Percentiles rank a stretch among this genome's conserved stretches.
Conservation (phyloP, 306 rosid genomes). For the Cucumis hystrix region DNA sequence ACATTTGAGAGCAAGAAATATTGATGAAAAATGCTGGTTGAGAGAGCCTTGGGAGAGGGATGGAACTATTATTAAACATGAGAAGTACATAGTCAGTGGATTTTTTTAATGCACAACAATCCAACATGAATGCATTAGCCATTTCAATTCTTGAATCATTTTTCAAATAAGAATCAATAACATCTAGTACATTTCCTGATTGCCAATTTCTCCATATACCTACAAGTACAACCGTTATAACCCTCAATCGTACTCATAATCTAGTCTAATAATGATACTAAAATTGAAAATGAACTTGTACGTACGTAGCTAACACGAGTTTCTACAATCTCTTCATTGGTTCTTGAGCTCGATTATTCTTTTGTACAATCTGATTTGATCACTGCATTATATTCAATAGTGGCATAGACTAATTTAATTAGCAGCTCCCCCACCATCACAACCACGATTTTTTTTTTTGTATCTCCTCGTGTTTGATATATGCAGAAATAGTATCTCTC, state of each 20-base stretch:
- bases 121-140: slow-evolving; percentile 45
- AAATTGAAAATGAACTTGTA: too few relatives aligned
- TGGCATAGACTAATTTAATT: background rate
- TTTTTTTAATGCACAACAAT: slow-evolving; percentile 35
- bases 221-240: background rate
- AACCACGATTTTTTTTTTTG: slow-evolving; percentile 14
- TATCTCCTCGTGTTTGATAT: slow-evolving; percentile 24
- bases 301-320: slow-evolving; percentile 24
- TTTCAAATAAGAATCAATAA: slow-evolving; percentile 19
- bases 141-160: slow-evolving; percentile 11
- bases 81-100: slow-evolving; percentile 9
- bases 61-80: slow-evolving; percentile 20
- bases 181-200: slow-evolving; percentile 12
- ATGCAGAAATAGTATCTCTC: slow-evolving; percentile 14
- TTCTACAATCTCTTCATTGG: slow-evolving; percentile 7
- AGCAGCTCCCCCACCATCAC: background rate
- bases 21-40: slow-evolving; percentile 21
- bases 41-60: slow-evolving; percentile 14
- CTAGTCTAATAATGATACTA: background rate
- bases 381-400: slow-evolving; percentile 23
- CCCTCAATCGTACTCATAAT: background rate
- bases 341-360: slow-evolving; percentile 5
- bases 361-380: slow-evolving; percentile 30
- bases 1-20: background rate
- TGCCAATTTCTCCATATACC: slow-evolving; percentile 38